Conservation (phyloP, 2,329 filamentous ascomycete genomes). For the Dactylellina sp. region DNA sequence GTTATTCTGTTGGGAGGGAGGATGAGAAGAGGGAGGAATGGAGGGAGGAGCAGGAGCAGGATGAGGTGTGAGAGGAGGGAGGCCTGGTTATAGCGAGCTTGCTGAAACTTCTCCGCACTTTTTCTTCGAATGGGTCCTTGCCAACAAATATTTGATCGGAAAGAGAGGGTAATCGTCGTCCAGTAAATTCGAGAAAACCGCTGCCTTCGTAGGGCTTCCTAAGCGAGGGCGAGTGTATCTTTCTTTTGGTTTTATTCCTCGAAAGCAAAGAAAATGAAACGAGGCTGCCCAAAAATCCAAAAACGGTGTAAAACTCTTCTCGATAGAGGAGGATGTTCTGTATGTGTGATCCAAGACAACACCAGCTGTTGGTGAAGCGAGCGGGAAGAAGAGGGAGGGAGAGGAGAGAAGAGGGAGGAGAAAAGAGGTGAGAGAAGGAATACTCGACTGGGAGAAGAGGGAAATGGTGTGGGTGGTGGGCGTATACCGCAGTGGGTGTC, state of each 20-base stretch:
- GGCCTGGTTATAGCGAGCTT: constrained; percentile 56
- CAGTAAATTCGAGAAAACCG: constrained; percentile 51
- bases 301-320: constrained; percentile 49
- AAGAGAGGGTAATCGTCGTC: constrained; percentile 56
- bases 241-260: constrained; percentile 35
- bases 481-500: no score
- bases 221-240: constrained; percentile 44
- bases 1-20: constrained; percentile 20
- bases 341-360: constrained; percentile 55
- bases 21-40: constrained; percentile 16
- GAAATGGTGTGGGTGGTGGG: constrained; percentile 52
- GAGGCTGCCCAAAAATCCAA: constrained; percentile 52
- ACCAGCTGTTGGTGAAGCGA: constrained; percentile 56
- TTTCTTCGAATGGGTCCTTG: constrained; percentile 56
- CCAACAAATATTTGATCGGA: constrained; percentile 57
- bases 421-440: constrained; percentile 42
- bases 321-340: constrained; percentile 35
- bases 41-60: constrained; percentile 35
- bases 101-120: constrained; percentile 57
- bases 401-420: constrained; percentile 31
- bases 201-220: constrained; percentile 44
- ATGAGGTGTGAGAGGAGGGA: constrained; percentile 51
- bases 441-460: constrained; percentile 10
- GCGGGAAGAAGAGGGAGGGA: constrained; percentile 35
- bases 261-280: constrained; percentile 39